Conservation (phyloP, 192 early-diverging fungal genomes). For the Physocladia obscura region DNA sequence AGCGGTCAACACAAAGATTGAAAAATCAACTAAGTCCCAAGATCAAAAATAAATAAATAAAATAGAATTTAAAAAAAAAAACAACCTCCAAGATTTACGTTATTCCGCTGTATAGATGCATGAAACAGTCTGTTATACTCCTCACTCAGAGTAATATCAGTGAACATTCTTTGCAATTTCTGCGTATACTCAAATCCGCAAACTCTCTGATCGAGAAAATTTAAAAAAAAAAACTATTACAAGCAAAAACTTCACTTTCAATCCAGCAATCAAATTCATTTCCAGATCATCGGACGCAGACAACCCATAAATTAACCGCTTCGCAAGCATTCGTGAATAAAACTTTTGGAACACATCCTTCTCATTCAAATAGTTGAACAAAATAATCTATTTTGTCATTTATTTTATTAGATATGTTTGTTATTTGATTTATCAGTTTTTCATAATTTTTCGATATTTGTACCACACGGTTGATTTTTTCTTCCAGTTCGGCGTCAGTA, state of each 20-base stretch:
- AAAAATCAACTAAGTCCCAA: constrained; percentile 71
- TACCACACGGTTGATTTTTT: constrained; percentile 62
- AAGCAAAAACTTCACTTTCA: constrained; percentile 56
- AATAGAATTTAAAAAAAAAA: background rate
- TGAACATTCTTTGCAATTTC: constrained; percentile 86
- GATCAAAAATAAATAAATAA: too few species aligned
- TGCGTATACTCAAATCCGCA: constrained; percentile 85
- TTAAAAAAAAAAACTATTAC: background rate
- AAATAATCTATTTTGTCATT: constrained; percentile 61
- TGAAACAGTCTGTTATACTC: constrained; percentile 62
- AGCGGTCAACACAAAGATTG: constrained; percentile 72
- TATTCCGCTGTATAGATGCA: constrained; percentile 41
- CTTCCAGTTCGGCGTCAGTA: constrained; percentile 67
- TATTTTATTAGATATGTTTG: too few species aligned
- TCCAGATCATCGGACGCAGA: constrained; percentile 80
- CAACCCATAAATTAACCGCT: constrained; percentile 72
- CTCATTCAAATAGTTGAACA: constrained; percentile 88
- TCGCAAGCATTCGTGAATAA: constrained; percentile 79
- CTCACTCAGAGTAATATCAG: constrained; percentile 74
- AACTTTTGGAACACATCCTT: constrained; percentile 93
- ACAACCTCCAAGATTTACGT: constrained; percentile 53
- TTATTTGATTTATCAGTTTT: too few species aligned
- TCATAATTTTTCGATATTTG: constrained; percentile 19
- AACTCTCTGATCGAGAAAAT: constrained; percentile 42
- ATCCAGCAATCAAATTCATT: constrained; percentile 71